Base-by-base conservation (phyloP, 257 asterid genomes). In the Ophiorrhiza pumila region DNA sequence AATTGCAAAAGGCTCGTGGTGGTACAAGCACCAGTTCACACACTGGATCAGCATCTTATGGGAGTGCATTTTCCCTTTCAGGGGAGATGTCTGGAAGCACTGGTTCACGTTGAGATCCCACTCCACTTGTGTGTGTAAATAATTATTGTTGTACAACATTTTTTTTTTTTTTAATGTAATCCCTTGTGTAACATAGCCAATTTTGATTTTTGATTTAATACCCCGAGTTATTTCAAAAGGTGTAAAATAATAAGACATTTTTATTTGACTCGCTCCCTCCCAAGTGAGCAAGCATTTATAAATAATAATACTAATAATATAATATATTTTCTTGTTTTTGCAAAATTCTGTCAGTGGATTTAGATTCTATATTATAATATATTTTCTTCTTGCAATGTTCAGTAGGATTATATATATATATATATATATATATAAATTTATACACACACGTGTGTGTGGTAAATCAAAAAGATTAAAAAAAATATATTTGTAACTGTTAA, bases 81-180 rank as follows among this genome's bases (percentile, higher is more conserved):
- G 99, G 97, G 20, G 97, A 91, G 73, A 73, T 87, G 72, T 94
- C 99, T 20, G 99, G 87, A 66, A 90, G 93, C 83, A 88, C 97
- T 3, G 80, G 87, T 45, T n/a, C n/a, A n/a, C n/a, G n/a, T n/a
- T n/a, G n/a, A n/a, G n/a, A n/a, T n/a, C n/a, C n/a, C n/a, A n/a
- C n/a, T n/a, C n/a, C n/a, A n/a, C n/a, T n/a, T 27, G 25, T 39
- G 71, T 17, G 47, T 69, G 58, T 66, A 67, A 17, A 72, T 53
- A 49, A 43, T 31, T 6, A 69, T 60, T 45, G 68, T 81, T 76
- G 69, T 73, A 68, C 41, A 63, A 18, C 55, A 77, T 62, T 70
- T 39, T 29, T 39, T 15, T 41, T 23, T n/a, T n/a, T n/a, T n/a
- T n/a, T n/a, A n/a, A n/a, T 41, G 57, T 45, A 42, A 1, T 7